These are phyloP conservation scores for Curvularia sp. DNA, from an alignment of 2,329 filamentous ascomycete genomes.

Conservation along the genomic window DNA sequence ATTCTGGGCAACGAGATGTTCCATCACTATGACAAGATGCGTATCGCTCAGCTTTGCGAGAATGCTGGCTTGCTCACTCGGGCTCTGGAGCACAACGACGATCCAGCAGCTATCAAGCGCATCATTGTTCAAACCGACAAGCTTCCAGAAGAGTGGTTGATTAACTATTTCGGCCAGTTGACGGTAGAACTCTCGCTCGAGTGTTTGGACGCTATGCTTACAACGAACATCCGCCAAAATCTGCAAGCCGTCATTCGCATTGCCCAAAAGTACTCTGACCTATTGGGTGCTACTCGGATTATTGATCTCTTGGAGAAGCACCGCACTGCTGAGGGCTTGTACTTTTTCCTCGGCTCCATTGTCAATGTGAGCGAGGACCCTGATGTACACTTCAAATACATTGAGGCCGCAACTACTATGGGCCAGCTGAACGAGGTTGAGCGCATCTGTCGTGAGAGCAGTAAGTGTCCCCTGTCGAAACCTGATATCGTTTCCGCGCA, in stretches of 20 bases:
- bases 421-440: conserved; percentile 95
- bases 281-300: conserved; percentile 83
- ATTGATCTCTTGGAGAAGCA: conserved; percentile 98
- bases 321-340: conserved; percentile 94
- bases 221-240: conserved; percentile 95
- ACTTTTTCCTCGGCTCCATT: conserved; percentile 97
- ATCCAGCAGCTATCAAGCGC: conserved; percentile 87
- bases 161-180: conserved; percentile 90
- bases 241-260: conserved; percentile 93
- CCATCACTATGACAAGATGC: conserved; percentile 90
- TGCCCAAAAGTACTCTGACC: conserved; percentile 96
- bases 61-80: conserved; percentile 76
- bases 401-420: conserved; percentile 94
- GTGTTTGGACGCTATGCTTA: conserved; percentile 95
- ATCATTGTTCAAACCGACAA: conserved; percentile 85
- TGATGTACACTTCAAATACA: conserved; percentile 99
- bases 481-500: background rate
- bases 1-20: conserved; percentile 99
- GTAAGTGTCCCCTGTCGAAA: background rate
- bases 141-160: conserved; percentile 89
- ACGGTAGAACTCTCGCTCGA: conserved; percentile 95
- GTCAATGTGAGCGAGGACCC: conserved; percentile 95
- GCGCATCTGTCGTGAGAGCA: conserved; percentile 94
- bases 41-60: conserved; percentile 90
- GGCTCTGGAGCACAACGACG: conserved; percentile 93